Evolutionary conservation across 768 basidiomycete species (phyloP), one percentile per base, ranked within the genome.

Genomic region (Pilatotrama ljubarskyi): DNA sequence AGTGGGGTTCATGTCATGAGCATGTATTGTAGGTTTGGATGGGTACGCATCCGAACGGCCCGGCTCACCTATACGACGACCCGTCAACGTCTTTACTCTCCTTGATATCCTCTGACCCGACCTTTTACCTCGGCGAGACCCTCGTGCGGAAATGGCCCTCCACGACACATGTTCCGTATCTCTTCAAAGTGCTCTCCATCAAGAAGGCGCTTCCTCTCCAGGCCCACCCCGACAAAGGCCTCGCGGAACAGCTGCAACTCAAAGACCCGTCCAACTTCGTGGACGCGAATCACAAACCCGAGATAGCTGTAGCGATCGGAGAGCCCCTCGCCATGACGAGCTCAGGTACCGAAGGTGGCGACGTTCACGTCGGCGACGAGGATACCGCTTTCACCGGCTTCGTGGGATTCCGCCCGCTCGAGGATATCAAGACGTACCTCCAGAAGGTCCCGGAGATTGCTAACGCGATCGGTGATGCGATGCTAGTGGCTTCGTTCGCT

Each of bases 11-110:
- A n/a, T n/a, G n/a, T n/a, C n/a, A n/a, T n/a, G n/a, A n/a, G n/a
- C n/a, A n/a, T n/a, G n/a, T n/a, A n/a, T n/a, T n/a, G n/a, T 64
- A 84, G 82, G 72, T 84, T n/a, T 85, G 83, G 84, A 84, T 85
- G 81, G 84, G 83, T 29, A 84, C 83, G 1, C 84, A 85, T 64
- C 76, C 78, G 0, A 78, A 76, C 22, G 74, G 80, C 26, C 83
- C 84, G 0, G 79, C 81, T 7, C 50, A 62, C 49, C 65, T 75
- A 35, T 70, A 76, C 59, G 49, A 64, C 26, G 51, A 68, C 25
- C 55, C 72, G 8, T 41, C 61, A 8, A 67, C 38, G 42, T 71
- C 50, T 69, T 80, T 64, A 42, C 67, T 73, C 22, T 68, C 75
- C 62, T 70, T 82, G 64, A 63, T 70, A 26, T 56, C 70, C 15